These are phyloP conservation scores for Scedosporium minutisporum DNA, from an alignment of 2,329 filamentous ascomycete species.

Conservation along the genomic window DNA sequence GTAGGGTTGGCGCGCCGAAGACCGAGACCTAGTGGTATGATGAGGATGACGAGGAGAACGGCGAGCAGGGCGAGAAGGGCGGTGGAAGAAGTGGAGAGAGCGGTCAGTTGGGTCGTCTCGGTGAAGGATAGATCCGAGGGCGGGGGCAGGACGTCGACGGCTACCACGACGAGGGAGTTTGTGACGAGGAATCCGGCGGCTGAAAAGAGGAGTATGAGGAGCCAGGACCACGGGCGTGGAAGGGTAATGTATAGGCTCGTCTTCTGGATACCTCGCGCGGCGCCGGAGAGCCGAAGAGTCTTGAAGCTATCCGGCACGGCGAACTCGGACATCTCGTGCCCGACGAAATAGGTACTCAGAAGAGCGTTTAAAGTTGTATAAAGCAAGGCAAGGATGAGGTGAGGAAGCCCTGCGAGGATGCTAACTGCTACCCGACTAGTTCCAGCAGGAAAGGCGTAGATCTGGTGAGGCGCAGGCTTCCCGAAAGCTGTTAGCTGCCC, in stretches of 20 bases:
- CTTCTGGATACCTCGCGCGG: slow-evolving; percentile 32
- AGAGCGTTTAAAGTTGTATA: slow-evolving; percentile 39
- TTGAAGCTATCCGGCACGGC: slow-evolving; percentile 18
- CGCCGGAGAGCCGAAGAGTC: slow-evolving; percentile 33
- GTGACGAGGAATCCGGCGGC: slow-evolving; percentile 36
- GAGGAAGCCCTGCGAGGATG: slow-evolving; percentile 35
- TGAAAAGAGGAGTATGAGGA: slow-evolving; percentile 32
- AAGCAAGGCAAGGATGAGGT: slow-evolving; percentile 35
- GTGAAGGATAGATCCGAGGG: slow-evolving; percentile 10
- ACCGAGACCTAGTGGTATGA: slow-evolving; percentile 27
- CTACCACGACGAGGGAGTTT: slow-evolving; percentile 30
- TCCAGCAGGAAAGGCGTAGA: slow-evolving; percentile 20
- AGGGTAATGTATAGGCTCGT: slow-evolving; percentile 40
- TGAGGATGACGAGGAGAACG: slow-evolving; percentile 25
- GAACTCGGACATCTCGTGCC: slow-evolving; percentile 39
- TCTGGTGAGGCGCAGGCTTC: slow-evolving; percentile 22
- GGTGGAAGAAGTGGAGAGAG: slow-evolving; percentile 31
- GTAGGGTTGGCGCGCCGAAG: slow-evolving; percentile 27
- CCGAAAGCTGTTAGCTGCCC: slow-evolving; percentile 28
- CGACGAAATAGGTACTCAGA: slow-evolving; percentile 37
- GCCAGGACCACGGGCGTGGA: slow-evolving; percentile 34
- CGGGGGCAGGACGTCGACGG: slow-evolving; percentile 16
- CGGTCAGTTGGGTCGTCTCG: slow-evolving; percentile 14
- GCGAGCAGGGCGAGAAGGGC: slow-evolving; percentile 32
- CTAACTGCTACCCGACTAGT: slow-evolving; percentile 18